Evolutionary conservation across 2,329 filamentous ascomycete genomes (phyloP).

Genomic region (Colletotrichum godetiae): DNA sequence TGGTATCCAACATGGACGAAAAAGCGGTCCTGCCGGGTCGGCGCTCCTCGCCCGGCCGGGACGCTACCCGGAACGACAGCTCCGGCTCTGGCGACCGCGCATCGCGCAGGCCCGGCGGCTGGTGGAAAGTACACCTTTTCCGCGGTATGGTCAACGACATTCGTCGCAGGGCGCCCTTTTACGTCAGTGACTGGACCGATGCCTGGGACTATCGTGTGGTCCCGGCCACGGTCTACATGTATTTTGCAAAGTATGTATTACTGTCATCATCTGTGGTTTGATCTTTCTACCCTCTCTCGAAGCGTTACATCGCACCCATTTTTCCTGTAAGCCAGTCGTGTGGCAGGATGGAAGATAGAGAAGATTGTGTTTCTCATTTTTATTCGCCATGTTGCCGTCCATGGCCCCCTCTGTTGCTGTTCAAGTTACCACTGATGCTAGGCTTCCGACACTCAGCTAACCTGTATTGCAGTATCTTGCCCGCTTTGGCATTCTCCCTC

Average conservation of each 20-base stretch:
- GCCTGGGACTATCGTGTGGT: constrained; percentile 92
- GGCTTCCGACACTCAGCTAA: constrained; percentile 1
- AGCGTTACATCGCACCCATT: not conserved
- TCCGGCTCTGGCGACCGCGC: not conserved
- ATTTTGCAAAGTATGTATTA: constrained; percentile 83
- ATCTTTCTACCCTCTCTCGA: not conserved
- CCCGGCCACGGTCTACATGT: constrained; percentile 91
- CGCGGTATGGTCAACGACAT: constrained; percentile 85
- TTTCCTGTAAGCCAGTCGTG: not conserved
- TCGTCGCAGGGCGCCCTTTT: constrained; percentile 79
- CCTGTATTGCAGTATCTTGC: constrained; percentile 73
- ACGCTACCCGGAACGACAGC: not conserved
- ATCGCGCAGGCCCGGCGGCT: constrained; percentile 47
- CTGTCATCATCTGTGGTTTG: constrained; percentile 1
- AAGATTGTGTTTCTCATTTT: not conserved
- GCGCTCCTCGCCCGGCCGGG: not conserved
- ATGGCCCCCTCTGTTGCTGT: not conserved
- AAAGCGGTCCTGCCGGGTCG: constrained; percentile 17
- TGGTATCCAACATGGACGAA: constrained; percentile 17
- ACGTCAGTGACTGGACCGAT: constrained; percentile 85
- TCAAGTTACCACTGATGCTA: not conserved
- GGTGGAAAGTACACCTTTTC: constrained; percentile 83
- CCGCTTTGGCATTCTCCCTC: constrained; percentile 87
- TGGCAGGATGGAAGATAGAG: not conserved
- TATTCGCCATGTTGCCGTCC: not conserved